Percentiles rank a stretch among this genome's conserved stretches.
Evolutionary conservation across 139 green algal genomes (phyloP).

Genomic region (Mesotaenium endlicherianum): DNA sequence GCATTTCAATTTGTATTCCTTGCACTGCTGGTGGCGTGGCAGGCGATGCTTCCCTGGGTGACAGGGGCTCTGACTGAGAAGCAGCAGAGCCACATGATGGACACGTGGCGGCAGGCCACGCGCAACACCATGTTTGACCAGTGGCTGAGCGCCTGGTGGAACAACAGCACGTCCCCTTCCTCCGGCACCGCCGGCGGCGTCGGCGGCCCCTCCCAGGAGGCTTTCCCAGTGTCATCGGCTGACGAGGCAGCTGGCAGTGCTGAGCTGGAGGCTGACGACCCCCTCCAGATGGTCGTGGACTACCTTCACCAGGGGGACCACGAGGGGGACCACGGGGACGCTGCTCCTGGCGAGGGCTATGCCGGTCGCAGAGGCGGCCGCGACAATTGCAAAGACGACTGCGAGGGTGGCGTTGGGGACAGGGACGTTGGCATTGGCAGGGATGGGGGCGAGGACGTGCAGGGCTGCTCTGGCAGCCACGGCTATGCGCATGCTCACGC

Average conservation of each 20-base stretch:
- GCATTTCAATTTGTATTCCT: too few relatives aligned
- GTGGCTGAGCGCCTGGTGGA: constrained; percentile 73
- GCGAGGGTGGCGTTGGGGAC: too few relatives aligned
- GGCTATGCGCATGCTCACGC: too few relatives aligned
- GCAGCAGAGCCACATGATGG: constrained; percentile 55
- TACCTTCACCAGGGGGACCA: not conserved
- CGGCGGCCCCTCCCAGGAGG: too few relatives aligned
- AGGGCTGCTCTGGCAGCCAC: too few relatives aligned
- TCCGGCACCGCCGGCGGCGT: too few relatives aligned
- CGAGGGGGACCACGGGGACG: too few relatives aligned
- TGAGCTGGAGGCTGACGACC: not conserved
- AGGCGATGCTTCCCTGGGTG: constrained; percentile 91
- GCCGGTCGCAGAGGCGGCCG: too few relatives aligned
- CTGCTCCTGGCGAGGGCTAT: too few relatives aligned
- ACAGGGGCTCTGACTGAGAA: constrained; percentile 55
- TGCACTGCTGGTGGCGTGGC: not conserved
- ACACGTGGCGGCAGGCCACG: constrained; percentile 57
- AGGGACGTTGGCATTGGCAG: too few relatives aligned
- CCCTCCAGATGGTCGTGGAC: constrained; percentile 28
- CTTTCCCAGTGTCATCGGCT: not conserved
- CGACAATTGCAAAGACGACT: too few relatives aligned
- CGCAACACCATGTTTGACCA: constrained; percentile 91
- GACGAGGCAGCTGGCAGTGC: not conserved
- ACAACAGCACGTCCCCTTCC: constrained; percentile 1
- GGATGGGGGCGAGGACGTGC: too few relatives aligned